Percentiles rank a stretch among this genome's conserved stretches.
These are phyloP conservation scores for Drosera spatulata DNA, from an alignment of 179 eudicot genomes.

Conservation along the genomic window DNA sequence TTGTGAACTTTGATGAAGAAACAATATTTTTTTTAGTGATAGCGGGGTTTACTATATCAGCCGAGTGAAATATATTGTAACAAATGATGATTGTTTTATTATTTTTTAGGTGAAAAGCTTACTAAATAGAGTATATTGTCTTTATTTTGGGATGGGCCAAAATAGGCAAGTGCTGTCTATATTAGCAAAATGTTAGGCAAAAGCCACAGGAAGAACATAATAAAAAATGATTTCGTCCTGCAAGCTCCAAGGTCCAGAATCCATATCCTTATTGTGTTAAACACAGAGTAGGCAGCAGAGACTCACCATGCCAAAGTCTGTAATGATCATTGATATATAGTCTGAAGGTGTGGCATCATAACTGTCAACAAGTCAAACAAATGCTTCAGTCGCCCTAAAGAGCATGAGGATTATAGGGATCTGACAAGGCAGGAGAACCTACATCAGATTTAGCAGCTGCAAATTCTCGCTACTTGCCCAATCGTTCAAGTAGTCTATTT, in stretches of 20 bases:
- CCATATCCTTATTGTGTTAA: neutral
- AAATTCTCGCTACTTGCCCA: constrained; percentile 59
- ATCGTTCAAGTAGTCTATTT: constrained; percentile 52
- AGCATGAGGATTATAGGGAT: no score
- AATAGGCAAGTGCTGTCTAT: no score
- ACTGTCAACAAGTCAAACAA: constrained; percentile 30
- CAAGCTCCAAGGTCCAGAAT: neutral
- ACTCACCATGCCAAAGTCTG: constrained; percentile 98
- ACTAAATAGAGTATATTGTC: no score
- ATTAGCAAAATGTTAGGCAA: no score
- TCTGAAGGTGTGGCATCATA: constrained; percentile 96
- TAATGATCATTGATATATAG: constrained; percentile 85
- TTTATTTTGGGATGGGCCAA: no score
- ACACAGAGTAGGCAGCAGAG: neutral
- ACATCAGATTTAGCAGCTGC: constrained; percentile 84
- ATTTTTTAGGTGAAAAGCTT: no score
- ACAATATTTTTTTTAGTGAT: no score
- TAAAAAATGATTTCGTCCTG: neutral
- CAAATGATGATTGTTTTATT: no score
- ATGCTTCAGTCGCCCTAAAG: constrained; percentile 1
- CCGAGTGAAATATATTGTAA: no score
- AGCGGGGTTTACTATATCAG: no score
- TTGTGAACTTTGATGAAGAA: no score
- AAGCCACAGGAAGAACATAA: no score
- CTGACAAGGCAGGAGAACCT: constrained; percentile 12